A percentile compares a stretch with the other conserved stretches of the same genome.
phyloP scores from a whole-genome alignment of 345 rosid species.

The Theobroma cacao region DNA sequence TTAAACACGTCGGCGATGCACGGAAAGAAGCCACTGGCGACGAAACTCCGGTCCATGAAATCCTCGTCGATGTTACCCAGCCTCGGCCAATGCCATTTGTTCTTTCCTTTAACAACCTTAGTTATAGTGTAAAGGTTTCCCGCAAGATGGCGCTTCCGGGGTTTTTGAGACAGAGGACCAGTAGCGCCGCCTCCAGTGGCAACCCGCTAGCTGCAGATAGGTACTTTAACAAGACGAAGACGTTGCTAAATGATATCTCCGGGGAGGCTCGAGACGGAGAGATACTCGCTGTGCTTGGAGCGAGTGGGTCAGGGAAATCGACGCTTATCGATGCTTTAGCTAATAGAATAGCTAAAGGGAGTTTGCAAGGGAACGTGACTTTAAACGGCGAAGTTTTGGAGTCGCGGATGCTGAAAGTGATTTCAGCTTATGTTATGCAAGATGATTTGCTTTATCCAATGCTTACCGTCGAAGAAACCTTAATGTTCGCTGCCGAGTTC shows the following conservation, averaged over 20 bases:
- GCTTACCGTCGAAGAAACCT: constrained; percentile 87
- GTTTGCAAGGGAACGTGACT: constrained; percentile 62
- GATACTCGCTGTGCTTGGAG: constrained; percentile 87
- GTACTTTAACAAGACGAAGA: constrained; percentile 48
- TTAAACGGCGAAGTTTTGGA: constrained; percentile 74
- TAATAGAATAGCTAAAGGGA: constrained; percentile 76
- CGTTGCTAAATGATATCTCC: constrained; percentile 69
- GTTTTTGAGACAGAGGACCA: constrained; percentile 18
- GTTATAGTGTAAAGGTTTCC: constrained; percentile 63
- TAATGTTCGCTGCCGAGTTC: constrained; percentile 92
- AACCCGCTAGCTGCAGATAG: constrained; percentile 43
- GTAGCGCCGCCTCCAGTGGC: constrained; percentile 1
- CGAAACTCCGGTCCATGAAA: constrained; percentile 76
- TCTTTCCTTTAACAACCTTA: constrained; percentile 68
- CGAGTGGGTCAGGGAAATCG: constrained; percentile 92
- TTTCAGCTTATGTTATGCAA: constrained; percentile 94
- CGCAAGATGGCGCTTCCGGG: constrained; percentile 46
- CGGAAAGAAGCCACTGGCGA: constrained; percentile 61
- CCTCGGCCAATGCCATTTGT: constrained; percentile 59
- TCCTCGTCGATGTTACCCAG: constrained; percentile 29
- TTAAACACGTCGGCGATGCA: constrained; percentile 71
- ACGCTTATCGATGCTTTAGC: constrained; percentile 81
- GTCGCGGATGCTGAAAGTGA: constrained; percentile 74
- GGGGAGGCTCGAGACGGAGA: constrained; percentile 91
- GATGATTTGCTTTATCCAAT: constrained; percentile 83